These are phyloP conservation scores for Pythium monospermum DNA, from an alignment of 352 stramenopile genomes.

Conservation along the genomic window DNA sequence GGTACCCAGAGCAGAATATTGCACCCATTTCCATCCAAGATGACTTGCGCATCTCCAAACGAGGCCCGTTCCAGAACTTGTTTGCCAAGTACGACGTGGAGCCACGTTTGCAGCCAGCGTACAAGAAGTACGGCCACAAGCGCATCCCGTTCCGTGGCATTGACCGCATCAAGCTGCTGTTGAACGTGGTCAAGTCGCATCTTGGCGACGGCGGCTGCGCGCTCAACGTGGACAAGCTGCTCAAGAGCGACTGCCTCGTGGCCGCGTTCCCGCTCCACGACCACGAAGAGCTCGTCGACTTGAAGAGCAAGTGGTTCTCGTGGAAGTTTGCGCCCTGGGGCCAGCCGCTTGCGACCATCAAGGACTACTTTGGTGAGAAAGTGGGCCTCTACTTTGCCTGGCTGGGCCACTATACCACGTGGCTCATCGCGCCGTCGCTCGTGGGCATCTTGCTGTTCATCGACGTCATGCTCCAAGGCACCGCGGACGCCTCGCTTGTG, in stretches of 20 bases:
- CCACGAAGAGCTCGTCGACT: slow-evolving; percentile 31
- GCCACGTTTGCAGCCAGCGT: slow-evolving; percentile 46
- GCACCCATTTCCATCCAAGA: slow-evolving; percentile 60
- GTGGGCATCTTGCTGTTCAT: slow-evolving; percentile 88
- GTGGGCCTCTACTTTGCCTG: slow-evolving; percentile 97
- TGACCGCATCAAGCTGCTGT: slow-evolving; percentile 69
- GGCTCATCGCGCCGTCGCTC: slow-evolving; percentile 90
- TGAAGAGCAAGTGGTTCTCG: slow-evolving; percentile 60
- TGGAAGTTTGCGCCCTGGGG: slow-evolving; percentile 54
- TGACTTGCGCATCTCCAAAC: slow-evolving; percentile 37
- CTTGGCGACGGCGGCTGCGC: slow-evolving; percentile 49
- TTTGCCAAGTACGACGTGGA: slow-evolving; percentile 79
- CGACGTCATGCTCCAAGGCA: slow-evolving; percentile 54
- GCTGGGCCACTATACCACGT: slow-evolving; percentile 92
- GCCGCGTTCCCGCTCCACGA: slow-evolving; percentile 61
- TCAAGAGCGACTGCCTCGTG: slow-evolving; percentile 55
- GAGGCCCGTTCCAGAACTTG: slow-evolving; percentile 62
- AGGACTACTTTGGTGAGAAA: slow-evolving; percentile 85
- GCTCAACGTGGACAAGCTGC: slow-evolving; percentile 48
- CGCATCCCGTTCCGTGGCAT: slow-evolving; percentile 69
- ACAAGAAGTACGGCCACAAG: slow-evolving; percentile 67
- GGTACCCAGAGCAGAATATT: slow-evolving; percentile 56
- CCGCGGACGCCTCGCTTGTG: slow-evolving; percentile 52
- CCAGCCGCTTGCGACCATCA: slow-evolving; percentile 59
- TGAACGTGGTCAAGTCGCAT: slow-evolving; percentile 62